Evolutionary conservation across 805 yeast species (phyloP).

Genomic region (Suhomyces xylopsoci): DNA sequence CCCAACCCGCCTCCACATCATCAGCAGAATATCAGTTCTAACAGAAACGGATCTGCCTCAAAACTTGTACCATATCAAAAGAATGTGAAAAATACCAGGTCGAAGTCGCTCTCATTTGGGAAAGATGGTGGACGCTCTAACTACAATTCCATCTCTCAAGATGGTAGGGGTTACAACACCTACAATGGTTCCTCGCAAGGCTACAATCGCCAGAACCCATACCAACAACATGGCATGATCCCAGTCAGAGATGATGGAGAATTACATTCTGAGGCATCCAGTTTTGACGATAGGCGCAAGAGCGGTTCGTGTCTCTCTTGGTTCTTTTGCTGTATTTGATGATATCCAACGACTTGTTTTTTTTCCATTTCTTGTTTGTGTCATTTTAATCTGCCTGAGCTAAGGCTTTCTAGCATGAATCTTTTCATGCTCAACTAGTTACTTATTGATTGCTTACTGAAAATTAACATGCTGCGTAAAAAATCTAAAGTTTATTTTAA

Average conservation of each 20-base stretch:
- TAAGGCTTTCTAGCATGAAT: neutral
- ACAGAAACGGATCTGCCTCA: constrained; percentile 3
- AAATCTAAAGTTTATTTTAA: neutral
- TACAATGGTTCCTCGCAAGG: constrained; percentile 19
- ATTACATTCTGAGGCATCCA: constrained; percentile 38
- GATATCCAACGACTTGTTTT: neutral
- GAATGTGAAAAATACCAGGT: constrained; percentile 10
- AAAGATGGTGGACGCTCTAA: constrained; percentile 8
- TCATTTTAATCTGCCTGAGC: neutral
- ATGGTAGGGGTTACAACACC: constrained; percentile 15
- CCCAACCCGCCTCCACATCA: neutral
- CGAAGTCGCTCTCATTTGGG: constrained; percentile 16
- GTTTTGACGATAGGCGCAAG: constrained; percentile 20
- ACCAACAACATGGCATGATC: constrained; percentile 28
- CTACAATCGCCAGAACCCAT: constrained; percentile 6
- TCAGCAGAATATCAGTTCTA: neutral
- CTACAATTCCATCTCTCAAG: constrained; percentile 20
- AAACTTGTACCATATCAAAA: constrained; percentile 12
- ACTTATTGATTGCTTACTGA: neutral
- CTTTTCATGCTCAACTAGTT: neutral
- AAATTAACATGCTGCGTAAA: neutral
- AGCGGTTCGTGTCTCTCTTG: constrained; percentile 6
- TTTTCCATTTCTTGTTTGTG: neutral
- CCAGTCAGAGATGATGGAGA: constrained; percentile 37
- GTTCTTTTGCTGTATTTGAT: constrained; percentile 5